Conservation (phyloP, 1,284 basidiomycete species). For the Ganoderma meredithae region DNA sequence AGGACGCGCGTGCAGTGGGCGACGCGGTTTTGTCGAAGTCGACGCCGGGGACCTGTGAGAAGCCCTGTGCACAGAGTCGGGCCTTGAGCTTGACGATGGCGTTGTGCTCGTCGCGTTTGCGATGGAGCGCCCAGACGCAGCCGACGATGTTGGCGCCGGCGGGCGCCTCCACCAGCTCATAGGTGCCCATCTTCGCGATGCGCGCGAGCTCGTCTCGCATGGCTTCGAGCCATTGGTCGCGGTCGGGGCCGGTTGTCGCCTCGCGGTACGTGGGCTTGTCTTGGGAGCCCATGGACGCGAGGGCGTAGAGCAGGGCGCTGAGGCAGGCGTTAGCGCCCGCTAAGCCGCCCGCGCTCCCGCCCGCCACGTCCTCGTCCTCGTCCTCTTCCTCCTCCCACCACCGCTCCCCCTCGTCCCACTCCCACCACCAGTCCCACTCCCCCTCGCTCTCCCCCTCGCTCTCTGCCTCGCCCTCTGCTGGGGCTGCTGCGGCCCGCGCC, state of each 20-base stretch:
- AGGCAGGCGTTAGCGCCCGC: not conserved
- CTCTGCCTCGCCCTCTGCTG: slow-evolving; percentile 16
- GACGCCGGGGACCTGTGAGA: slow-evolving; percentile 47
- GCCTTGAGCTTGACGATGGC: slow-evolving; percentile 45
- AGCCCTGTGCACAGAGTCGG: slow-evolving; percentile 51
- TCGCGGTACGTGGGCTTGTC: slow-evolving; percentile 25
- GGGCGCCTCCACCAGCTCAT: slow-evolving; percentile 34
- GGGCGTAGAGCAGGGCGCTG: not conserved
- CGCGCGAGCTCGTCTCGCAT: slow-evolving; percentile 19
- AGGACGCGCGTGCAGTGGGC: slow-evolving; percentile 42
- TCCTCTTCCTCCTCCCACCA: slow-evolving; percentile 32
- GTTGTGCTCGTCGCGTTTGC: slow-evolving; percentile 47
- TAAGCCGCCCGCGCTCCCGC: not conserved
- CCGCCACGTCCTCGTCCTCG: not conserved
- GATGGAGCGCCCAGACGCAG: slow-evolving; percentile 46
- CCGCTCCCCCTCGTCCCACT: too few species aligned
- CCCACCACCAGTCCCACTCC: too few species aligned
- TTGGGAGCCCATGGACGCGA: slow-evolving; percentile 16
- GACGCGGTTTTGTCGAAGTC: slow-evolving; percentile 52
- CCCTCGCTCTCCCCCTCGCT: slow-evolving; percentile 39
- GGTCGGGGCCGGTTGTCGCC: slow-evolving; percentile 36
- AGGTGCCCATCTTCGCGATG: slow-evolving; percentile 35
- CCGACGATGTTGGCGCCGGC: slow-evolving; percentile 29
- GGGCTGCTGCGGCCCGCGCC: slow-evolving; percentile 6
- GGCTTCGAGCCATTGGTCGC: slow-evolving; percentile 15